Conservation (phyloP, 169 alveolate genomes). For the Plasmodium chabaudi region DNA sequence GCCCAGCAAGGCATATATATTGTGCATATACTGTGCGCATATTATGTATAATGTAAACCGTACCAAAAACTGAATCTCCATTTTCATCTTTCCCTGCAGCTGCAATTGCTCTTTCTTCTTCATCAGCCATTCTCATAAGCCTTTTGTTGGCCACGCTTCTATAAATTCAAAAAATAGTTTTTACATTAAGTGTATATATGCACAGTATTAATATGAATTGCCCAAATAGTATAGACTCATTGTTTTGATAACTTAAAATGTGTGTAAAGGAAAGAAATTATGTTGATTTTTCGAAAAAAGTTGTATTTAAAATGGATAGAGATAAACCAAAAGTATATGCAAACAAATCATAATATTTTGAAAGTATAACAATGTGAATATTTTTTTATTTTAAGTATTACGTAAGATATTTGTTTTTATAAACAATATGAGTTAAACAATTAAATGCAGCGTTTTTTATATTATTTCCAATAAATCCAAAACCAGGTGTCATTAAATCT, state of each 20-base stretch:
- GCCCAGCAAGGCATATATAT: not conserved
- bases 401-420: constrained; percentile 45
- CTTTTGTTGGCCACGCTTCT: constrained; percentile 23
- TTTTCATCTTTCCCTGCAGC: constrained; percentile 69
- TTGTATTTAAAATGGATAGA: not conserved
- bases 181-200: no score
- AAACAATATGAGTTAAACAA: constrained; percentile 9
- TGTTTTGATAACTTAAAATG: no score
- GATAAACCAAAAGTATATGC: not conserved
- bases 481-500: constrained; percentile 15
- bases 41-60: not conserved
- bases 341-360: not conserved
- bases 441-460: constrained; percentile 19
- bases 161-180: not conserved
- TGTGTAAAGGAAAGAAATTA: not conserved
- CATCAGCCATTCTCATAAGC: constrained; percentile 40
- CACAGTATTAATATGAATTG: no score
- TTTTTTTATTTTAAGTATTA: not conserved
- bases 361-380: no score
- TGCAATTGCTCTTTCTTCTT: constrained; percentile 59
- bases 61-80: constrained; percentile 59
- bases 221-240: no score
- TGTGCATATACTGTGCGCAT: not conserved
- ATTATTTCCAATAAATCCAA: constrained; percentile 4
- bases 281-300: not conserved